These are phyloP conservation scores for Apiotrichum montevideense DNA, from an alignment of 1,284 basidiomycete species.

Conservation along the genomic window DNA sequence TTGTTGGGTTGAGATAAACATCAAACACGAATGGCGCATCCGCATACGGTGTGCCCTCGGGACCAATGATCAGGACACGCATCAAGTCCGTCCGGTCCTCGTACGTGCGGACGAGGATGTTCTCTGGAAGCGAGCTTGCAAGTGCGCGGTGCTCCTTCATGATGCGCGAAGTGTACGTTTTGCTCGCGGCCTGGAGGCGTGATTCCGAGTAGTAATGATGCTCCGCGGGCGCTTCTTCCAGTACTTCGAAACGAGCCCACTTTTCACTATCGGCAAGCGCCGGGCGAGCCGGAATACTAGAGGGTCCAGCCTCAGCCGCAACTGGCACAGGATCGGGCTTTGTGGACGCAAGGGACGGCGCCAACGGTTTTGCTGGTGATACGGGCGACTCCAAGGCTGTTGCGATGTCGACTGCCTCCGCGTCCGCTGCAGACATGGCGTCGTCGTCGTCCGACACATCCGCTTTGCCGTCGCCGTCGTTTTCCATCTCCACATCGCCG, in stretches of 20 bases:
- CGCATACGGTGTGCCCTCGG: conserved; percentile 86
- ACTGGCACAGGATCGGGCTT: no score
- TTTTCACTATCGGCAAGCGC: conserved; percentile 19
- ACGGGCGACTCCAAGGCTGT: neutral
- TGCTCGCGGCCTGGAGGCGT: conserved; percentile 55
- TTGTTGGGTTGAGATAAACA: conserved; percentile 76
- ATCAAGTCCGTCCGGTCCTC: conserved; percentile 77
- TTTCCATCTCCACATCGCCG: neutral
- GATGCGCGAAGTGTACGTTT: conserved; percentile 66
- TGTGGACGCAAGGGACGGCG: no score
- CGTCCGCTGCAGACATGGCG: conserved; percentile 7
- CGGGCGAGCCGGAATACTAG: neutral
- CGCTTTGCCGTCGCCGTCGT: conserved; percentile 16
- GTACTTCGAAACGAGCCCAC: conserved; percentile 72
- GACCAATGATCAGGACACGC: conserved; percentile 82
- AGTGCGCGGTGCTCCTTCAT: conserved; percentile 78
- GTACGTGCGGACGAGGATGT: conserved; percentile 53
- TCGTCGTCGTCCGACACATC: conserved; percentile 21
- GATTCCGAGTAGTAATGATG: conserved; percentile 65
- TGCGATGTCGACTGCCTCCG: conserved; percentile 3
- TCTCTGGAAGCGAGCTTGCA: conserved; percentile 61
- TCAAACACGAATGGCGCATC: conserved; percentile 93
- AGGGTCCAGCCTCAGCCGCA: neutral
- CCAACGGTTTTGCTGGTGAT: neutral
- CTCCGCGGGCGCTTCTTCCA: conserved; percentile 66